A percentile compares a stretch with the other conserved stretches of the same genome.
Conservation (phyloP, 352 stramenopile genomes). For the Phytophthora hybrid region DNA sequence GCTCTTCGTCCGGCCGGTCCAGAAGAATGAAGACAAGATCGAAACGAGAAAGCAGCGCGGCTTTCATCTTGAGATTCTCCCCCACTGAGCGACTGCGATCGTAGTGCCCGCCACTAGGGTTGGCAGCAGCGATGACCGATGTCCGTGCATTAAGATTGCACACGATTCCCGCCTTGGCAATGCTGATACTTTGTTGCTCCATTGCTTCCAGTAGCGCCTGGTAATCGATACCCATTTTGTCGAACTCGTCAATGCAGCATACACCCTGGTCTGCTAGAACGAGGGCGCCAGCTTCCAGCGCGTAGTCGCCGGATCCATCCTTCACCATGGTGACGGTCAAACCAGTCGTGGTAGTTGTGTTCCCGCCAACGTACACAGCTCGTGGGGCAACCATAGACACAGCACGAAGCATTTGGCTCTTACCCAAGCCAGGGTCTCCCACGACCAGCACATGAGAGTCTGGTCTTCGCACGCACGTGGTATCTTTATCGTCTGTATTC, state of each 20-base stretch:
- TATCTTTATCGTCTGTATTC: conserved; percentile 65
- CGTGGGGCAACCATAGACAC: conserved; percentile 92
- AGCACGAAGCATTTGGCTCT: conserved; percentile 95
- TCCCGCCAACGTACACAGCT: conserved; percentile 97
- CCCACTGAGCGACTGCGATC: conserved; percentile 94
- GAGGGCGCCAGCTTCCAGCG: conserved; percentile 93
- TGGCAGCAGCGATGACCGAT: conserved; percentile 97
- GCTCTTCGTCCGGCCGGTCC: conserved; percentile 93
- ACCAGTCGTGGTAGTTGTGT: conserved; percentile 96
- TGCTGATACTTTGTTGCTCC: conserved; percentile 99
- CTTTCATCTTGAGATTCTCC: conserved; percentile 98
- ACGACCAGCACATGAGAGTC: conserved; percentile 98
- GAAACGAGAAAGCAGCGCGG: conserved; percentile 96
- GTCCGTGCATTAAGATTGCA: conserved; percentile 95
- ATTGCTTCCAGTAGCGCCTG: conserved; percentile 97
- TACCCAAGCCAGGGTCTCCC: conserved; percentile 96
- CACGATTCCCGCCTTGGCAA: conserved; percentile 92
- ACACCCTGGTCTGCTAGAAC: conserved; percentile 96
- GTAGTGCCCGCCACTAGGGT: conserved; percentile 97
- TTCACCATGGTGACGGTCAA: conserved; percentile 97
- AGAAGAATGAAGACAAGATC: conserved; percentile 98
- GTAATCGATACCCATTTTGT: conserved; percentile 96
- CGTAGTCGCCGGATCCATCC: conserved; percentile 92
- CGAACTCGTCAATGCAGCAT: conserved; percentile 99
- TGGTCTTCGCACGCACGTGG: conserved; percentile 77